Evolutionary conservation across 768 basidiomycete species (phyloP), one percentile per base, ranked within the genome.

Genomic region (Boletus fagicola): DNA sequence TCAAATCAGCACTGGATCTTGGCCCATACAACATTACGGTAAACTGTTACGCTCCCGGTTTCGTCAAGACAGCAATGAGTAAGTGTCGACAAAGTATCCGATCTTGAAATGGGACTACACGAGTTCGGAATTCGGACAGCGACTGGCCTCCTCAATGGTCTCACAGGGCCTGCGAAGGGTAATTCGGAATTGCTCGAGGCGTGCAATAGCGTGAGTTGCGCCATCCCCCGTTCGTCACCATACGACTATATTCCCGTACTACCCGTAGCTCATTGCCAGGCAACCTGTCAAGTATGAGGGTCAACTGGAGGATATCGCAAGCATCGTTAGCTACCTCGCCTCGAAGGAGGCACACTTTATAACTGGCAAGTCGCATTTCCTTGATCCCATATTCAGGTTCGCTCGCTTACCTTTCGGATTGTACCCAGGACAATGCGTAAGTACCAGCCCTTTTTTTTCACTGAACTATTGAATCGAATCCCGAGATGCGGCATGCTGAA

Each of bases 261-360:
- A 26, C 10, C 5, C 2, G 4, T 26, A 53, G 51, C 22, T 6
- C 18, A 0, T 13, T 0, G 2, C 12, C 31, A 35, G 1, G 5
- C 20, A 26, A 12, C 22, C 64, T 0, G 24, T 68, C 30, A 60
- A 64, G 42, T 52, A 65, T 7, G 42, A 62, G 10, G 71, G 64
- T 26, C 56, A 68, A n/a, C 70, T 74, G 1, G 68, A 74, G 31
- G 68, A 73, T 39, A 57, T 72, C 4, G 72, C 75, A 15, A 65
- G 58, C 39, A 4, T 71, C 5, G 71, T 76, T 1, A 73, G 73
- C 2, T 76, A 67, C 53, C 62, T 77, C 4, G 68, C 68, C 8
- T 74, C 73, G 2, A 64, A 72, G 7, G 72, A 68, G 20, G 70
- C 75, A 4, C 64, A 68, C 42, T 75, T 73, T 47, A 63, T 77